phyloP scores from a whole-genome alignment of 345 rosid genomes.

The Pistacia integerrima region DNA sequence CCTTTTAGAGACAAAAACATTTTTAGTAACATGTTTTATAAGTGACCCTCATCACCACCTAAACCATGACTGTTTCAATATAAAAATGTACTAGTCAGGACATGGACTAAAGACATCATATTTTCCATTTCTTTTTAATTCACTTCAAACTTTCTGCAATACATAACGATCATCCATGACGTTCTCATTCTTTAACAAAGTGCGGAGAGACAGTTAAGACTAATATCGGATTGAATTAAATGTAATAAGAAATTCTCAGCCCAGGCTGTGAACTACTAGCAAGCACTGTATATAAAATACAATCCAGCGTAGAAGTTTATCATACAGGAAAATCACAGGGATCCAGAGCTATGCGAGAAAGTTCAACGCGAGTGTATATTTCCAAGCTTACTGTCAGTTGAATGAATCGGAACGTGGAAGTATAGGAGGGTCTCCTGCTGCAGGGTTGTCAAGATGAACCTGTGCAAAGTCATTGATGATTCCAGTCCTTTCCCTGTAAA shows the following conservation, averaged over 20 bases:
- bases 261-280: neutral
- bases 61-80: no score
- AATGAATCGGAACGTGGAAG: conserved; percentile 21
- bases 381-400: conserved; percentile 28
- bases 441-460: conserved; percentile 16
- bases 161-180: no score
- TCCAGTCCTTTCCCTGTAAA: conserved; percentile 20
- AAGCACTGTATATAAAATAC: neutral
- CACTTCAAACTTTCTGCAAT: no score
- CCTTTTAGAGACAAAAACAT: no score
- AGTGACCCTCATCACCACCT: no score
- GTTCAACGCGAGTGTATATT: conserved; percentile 19
- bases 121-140: no score
- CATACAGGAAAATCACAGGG: neutral
- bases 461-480: conserved; percentile 19
- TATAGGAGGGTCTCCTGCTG: conserved; percentile 20
- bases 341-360: neutral
- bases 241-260: neutral
- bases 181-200: no score
- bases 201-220: neutral
- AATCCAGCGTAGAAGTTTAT: neutral
- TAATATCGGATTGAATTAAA: neutral
- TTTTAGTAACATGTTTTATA: no score
- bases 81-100: no score
- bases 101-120: no score